Percentiles rank a stretch among this genome's conserved stretches.
These are phyloP conservation scores for Santalum album DNA, from an alignment of 164 flowering plant genomes.

Conservation along the genomic window DNA sequence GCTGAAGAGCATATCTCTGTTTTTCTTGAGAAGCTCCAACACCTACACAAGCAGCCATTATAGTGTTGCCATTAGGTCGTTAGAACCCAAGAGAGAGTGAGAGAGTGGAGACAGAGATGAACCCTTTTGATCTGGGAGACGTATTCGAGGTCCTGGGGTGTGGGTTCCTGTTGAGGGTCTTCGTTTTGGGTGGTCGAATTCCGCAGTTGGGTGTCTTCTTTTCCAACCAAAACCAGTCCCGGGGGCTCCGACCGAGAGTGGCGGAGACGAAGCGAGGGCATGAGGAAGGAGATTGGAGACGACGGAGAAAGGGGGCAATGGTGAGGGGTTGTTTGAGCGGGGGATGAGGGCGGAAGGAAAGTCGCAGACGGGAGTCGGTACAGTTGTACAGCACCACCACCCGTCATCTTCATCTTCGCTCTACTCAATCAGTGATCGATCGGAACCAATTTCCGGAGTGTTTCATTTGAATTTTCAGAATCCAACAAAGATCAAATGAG, in stretches of 20 bases:
- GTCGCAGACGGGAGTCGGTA: background rate
- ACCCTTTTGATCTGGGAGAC: constrained; percentile 51
- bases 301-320: constrained; percentile 8
- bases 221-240: constrained; percentile 12
- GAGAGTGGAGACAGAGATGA: constrained; percentile 1
- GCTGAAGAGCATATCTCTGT: constrained; percentile 75
- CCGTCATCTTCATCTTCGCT: background rate
- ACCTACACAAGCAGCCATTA: constrained; percentile 28
- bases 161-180: constrained; percentile 10
- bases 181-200: constrained; percentile 12
- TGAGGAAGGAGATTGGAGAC: too few species aligned
- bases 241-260: background rate
- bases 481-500: too few species aligned
- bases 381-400: background rate
- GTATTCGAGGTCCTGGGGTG: constrained; percentile 42
- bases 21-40: constrained; percentile 63
- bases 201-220: constrained; percentile 24
- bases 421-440: too few species aligned
- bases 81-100: background rate
- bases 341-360: background rate
- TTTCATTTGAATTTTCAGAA: too few species aligned
- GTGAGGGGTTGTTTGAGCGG: background rate
- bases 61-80: background rate
- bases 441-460: too few species aligned
- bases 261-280: background rate